Evolutionary conservation across 768 basidiomycete species (phyloP).

Genomic region (Mycena filopes): DNA sequence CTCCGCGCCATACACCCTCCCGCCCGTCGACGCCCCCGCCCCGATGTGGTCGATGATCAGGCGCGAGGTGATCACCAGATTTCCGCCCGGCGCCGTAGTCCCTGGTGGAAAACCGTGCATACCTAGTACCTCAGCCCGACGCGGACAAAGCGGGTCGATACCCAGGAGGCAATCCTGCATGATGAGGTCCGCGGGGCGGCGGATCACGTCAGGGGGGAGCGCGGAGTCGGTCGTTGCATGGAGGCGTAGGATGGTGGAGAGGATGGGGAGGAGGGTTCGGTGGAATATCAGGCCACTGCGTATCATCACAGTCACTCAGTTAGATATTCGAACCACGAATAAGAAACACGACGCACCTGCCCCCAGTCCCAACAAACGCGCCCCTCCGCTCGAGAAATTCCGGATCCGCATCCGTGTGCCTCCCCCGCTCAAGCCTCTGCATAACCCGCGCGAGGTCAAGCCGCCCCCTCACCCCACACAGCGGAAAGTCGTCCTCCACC

Average conservation of each 20-base stretch:
- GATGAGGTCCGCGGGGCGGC: slow-evolving; percentile 50
- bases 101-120: not conserved
- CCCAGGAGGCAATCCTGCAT: slow-evolving; percentile 57
- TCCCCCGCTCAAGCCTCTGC: not conserved
- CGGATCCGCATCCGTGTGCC: not conserved
- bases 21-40: slow-evolving; percentile 47
- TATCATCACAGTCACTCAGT: no score
- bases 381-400: slow-evolving; percentile 40
- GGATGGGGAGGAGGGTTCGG: slow-evolving; percentile 45
- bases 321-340: not conserved
- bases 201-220: slow-evolving; percentile 40
- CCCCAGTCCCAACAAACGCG: slow-evolving; percentile 55
- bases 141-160: slow-evolving; percentile 49
- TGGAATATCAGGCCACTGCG: slow-evolving; percentile 55
- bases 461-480: slow-evolving; percentile 41
- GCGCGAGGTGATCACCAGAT: slow-evolving; percentile 53
- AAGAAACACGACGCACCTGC: slow-evolving; percentile 42
- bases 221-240: slow-evolving; percentile 43
- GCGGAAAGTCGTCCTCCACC: slow-evolving; percentile 56
- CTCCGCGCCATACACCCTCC: slow-evolving; percentile 43
- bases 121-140: slow-evolving; percentile 26
- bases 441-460: slow-evolving; percentile 11
- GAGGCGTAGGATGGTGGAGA: slow-evolving; percentile 43
- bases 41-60: slow-evolving; percentile 56
- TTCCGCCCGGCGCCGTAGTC: slow-evolving; percentile 31